These are phyloP conservation scores for Monosporozyma unispora DNA, from an alignment of 805 yeast genomes.

Conservation along the genomic window DNA sequence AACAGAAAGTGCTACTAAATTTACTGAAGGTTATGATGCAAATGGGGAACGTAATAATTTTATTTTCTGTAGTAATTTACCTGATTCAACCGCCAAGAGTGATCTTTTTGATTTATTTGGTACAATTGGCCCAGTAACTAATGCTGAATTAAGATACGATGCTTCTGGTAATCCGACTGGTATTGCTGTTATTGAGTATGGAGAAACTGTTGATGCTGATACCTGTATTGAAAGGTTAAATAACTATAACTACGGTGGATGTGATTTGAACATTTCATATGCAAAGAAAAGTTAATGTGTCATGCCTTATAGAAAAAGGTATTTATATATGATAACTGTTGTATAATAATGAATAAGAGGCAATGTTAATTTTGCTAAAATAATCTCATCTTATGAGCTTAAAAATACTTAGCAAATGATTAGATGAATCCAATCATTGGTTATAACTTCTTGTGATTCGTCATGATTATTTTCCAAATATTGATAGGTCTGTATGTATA, in stretches of 20 bases:
- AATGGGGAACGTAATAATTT: slow-evolving; percentile 51
- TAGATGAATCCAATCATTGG: no score
- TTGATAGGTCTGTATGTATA: no score
- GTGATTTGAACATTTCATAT: slow-evolving; percentile 59
- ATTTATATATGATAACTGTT: neutral
- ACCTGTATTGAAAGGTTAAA: slow-evolving; percentile 66
- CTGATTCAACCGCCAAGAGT: slow-evolving; percentile 78
- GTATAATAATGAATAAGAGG: neutral
- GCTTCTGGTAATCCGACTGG: slow-evolving; percentile 66
- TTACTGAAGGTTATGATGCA: slow-evolving; percentile 58
- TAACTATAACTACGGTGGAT: slow-evolving; percentile 77
- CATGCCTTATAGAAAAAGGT: neutral
- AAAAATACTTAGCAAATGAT: no score
- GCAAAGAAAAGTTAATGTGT: slow-evolving; percentile 36
- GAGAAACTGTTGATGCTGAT: slow-evolving; percentile 56
- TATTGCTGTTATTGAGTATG: slow-evolving; percentile 75
- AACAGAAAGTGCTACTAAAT: slow-evolving; percentile 30
- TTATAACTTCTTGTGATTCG: no score
- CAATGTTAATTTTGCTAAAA: neutral
- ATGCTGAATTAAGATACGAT: slow-evolving; percentile 67
- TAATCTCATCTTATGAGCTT: neutral
- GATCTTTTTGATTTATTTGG: slow-evolving; percentile 82
- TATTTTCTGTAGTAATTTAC: slow-evolving; percentile 69
- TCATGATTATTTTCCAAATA: no score
- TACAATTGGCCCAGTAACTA: slow-evolving; percentile 64